Evolutionary conservation across 2,329 filamentous ascomycete genomes (phyloP), one percentile per base, ranked within the genome.

Genomic region (Colletotrichum gloeosporioides): DNA sequence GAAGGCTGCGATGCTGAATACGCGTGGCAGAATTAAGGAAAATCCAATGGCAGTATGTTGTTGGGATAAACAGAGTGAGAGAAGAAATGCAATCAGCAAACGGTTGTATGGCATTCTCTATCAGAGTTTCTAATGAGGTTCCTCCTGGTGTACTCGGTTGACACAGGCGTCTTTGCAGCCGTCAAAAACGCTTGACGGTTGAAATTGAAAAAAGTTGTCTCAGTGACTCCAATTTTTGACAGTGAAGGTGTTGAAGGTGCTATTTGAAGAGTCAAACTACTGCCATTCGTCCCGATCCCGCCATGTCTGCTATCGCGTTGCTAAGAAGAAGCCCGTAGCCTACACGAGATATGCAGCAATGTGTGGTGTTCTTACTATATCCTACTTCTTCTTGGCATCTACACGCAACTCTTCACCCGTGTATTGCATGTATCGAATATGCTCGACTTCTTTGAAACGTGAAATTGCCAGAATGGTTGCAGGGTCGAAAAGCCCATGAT

Each of bases 81-180:
- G 8, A 18, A 18, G 36, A 44, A 44, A 44, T 6, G 4, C 16
- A 44, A 44, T 44, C 39, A 4, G 18, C 18, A 44, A n/a, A n/a
- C 9, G 9, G n/a, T 4, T 12, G 18, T 12, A 44, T n/a, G 39
- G 39, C 5, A 1, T 12, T 6, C 39, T 44, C 9, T 6, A n/a
- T 9, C 18, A 44, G 4, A 44, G 39, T 0, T 44, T n/a, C n/a
- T n/a, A n/a, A 12, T 44, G 0, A n/a, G 18, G 18, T 44, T n/a
- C 9, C 3, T 44, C 3, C 18, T 10, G 1, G 2, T 0, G 18
- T n/a, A 2, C 18, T 44, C 39, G 0, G 5, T n/a, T n/a, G 39
- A 44, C 39, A 44, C 39, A 44, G 39, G 5, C 18, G 1, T 6
- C 9, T 18, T 44, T n/a, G 0, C 18, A 44, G 39, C 2, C 1